phyloP scores from a whole-genome alignment of 352 stramenopile genomes.

The Pythium vanterpoolii region DNA sequence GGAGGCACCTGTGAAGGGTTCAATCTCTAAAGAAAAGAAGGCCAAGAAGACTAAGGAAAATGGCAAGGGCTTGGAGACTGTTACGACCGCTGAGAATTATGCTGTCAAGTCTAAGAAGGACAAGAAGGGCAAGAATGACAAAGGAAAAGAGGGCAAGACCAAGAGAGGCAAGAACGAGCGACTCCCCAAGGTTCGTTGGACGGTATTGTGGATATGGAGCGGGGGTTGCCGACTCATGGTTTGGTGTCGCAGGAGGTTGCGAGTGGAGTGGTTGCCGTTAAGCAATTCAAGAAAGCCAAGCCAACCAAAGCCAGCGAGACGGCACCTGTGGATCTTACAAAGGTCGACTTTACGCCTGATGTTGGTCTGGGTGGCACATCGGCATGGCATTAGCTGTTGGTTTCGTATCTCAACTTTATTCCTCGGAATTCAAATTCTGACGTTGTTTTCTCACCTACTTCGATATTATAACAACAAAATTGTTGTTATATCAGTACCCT shows the following conservation, averaged over 20 bases:
- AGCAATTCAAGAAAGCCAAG: slow-evolving; percentile 75
- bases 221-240: not conserved
- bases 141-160: slow-evolving; percentile 17
- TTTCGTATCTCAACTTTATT: not conserved
- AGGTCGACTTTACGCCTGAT: slow-evolving; percentile 57
- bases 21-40: slow-evolving; percentile 27
- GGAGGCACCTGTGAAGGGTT: no score
- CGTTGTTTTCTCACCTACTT: not conserved
- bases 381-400: slow-evolving; percentile 55
- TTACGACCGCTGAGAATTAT: slow-evolving; percentile 5
- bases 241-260: slow-evolving; percentile 40
- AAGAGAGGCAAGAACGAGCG: slow-evolving; percentile 30
- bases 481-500: slow-evolving; percentile 12
- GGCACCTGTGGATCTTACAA: slow-evolving; percentile 44
- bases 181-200: slow-evolving; percentile 35
- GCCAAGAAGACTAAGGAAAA: slow-evolving; percentile 29
- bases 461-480: no score
- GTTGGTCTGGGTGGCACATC: slow-evolving; percentile 69
- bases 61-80: slow-evolving; percentile 5
- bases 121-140: slow-evolving; percentile 9
- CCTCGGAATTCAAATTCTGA: slow-evolving; percentile 8
- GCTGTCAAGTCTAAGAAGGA: slow-evolving; percentile 24
- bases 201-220: not conserved
- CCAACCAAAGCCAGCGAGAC: slow-evolving; percentile 29
- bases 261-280: slow-evolving; percentile 71